Evolutionary conservation across 2,329 filamentous ascomycete genomes (phyloP).

Genomic region (Botrytis cinerea): DNA sequence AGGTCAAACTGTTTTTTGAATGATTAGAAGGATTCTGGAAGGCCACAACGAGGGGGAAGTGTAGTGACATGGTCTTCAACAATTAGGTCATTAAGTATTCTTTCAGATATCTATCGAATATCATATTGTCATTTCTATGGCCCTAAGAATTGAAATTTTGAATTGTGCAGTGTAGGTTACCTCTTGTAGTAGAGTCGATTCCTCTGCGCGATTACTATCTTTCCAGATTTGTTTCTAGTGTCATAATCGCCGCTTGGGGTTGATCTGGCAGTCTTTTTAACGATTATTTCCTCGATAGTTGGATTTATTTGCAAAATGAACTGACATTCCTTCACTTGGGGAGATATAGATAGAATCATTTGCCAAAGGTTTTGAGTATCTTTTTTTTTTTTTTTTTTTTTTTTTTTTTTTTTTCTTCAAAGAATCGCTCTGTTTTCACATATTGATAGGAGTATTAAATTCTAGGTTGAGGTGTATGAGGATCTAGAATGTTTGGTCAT

Average conservation of each 20-base stretch:
- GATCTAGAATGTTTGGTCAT: no score
- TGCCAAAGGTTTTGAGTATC: neutral
- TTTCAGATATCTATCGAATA: neutral
- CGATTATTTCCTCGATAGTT: neutral
- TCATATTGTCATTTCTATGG: neutral
- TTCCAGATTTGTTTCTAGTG: neutral
- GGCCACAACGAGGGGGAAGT: no score
- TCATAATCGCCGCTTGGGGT: neutral
- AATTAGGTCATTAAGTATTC: neutral
- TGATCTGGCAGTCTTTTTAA: neutral
- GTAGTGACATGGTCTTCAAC: no score
- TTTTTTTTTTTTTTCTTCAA: neutral
- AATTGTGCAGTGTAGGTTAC: neutral
- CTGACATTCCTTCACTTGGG: neutral
- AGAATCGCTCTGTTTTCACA: no score
- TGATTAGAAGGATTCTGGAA: no score
- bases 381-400: neutral
- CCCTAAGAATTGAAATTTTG: neutral
- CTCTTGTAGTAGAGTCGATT: neutral
- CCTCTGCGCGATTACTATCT: neutral
- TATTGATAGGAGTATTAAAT: no score
- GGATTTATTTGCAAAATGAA: neutral
- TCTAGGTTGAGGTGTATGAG: neutral
- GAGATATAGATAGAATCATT: neutral
- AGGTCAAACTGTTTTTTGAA: constrained; percentile 12